These are phyloP conservation scores for Amanita pallidorosea DNA, from an alignment of 768 basidiomycete species.

Conservation along the genomic window DNA sequence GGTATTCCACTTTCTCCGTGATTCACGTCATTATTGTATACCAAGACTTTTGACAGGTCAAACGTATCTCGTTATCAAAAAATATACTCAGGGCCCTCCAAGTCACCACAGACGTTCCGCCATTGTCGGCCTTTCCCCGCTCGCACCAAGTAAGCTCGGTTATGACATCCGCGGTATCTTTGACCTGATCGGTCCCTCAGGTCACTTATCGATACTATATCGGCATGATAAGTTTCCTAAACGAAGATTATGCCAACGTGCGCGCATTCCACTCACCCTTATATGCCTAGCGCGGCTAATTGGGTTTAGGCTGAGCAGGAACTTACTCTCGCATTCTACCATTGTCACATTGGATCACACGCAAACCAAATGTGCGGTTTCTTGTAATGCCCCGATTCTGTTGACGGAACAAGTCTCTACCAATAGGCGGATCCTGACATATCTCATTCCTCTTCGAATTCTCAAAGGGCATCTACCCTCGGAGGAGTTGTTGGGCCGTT, in stretches of 20 bases:
- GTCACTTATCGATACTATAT: slow-evolving; percentile 93
- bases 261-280: slow-evolving; percentile 6
- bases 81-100: slow-evolving; percentile 86
- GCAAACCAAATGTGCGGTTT: slow-evolving; percentile 72
- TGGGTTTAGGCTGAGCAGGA: slow-evolving; percentile 65
- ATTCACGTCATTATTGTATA: not conserved
- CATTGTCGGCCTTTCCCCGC: slow-evolving; percentile 63
- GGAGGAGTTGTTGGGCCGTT: slow-evolving; percentile 52
- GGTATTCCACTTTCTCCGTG: slow-evolving; percentile 31
- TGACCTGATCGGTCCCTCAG: slow-evolving; percentile 13
- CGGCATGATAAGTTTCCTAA: slow-evolving; percentile 89
- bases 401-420: not conserved
- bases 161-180: not conserved
- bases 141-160: slow-evolving; percentile 61
- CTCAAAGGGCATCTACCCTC: slow-evolving; percentile 84
- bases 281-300: not conserved
- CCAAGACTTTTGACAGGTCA: slow-evolving; percentile 44
- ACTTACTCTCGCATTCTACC: slow-evolving; percentile 76
- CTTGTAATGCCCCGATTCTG: not conserved
- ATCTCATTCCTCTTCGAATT: slow-evolving; percentile 83
- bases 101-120: slow-evolving; percentile 78
- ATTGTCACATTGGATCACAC: slow-evolving; percentile 60
- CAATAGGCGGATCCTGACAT: slow-evolving; percentile 80
- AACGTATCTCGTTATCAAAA: slow-evolving; percentile 83
- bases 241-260: slow-evolving; percentile 84